A percentile compares a stretch with the other conserved stretches of the same genome.
Conservation (phyloP, 306 rosid genomes). For the Fagus crenata region DNA sequence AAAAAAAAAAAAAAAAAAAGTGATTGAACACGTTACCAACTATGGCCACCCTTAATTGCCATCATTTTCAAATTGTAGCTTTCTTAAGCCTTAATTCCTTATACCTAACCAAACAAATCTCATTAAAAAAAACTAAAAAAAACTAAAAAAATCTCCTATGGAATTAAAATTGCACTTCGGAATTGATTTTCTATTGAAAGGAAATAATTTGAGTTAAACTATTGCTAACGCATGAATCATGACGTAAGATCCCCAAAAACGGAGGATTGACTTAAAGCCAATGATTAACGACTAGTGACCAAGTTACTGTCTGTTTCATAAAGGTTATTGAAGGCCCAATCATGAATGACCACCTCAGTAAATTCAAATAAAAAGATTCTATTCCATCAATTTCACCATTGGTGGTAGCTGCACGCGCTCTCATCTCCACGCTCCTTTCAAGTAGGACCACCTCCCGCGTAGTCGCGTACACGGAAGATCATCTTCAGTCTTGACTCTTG, state of each 20-base stretch:
- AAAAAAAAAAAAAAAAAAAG: too few species aligned
- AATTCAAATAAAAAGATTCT: not conserved
- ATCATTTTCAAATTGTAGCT: too few species aligned
- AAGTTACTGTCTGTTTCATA: not conserved
- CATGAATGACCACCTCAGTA: constrained; percentile 1
- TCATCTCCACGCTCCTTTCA: not conserved
- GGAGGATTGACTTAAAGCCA: not conserved
- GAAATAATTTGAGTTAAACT: not conserved
- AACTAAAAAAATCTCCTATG: not conserved
- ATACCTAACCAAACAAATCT: too few species aligned
- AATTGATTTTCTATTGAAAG: not conserved
- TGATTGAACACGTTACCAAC: too few species aligned
- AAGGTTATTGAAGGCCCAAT: not conserved
- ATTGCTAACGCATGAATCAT: not conserved
- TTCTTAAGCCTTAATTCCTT: too few species aligned
- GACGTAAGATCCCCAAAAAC: not conserved
- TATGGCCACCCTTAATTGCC: too few species aligned
- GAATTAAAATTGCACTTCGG: not conserved
- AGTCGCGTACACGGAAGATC: not conserved
- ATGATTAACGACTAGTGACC: not conserved
- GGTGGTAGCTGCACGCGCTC: not conserved
- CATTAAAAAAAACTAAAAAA: too few species aligned
- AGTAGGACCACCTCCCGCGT: not conserved
- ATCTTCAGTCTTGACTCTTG: too few species aligned
- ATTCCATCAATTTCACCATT: not conserved